These are phyloP conservation scores for Gleditsia sinensis DNA, from an alignment of 306 rosid genomes.

Conservation along the genomic window DNA sequence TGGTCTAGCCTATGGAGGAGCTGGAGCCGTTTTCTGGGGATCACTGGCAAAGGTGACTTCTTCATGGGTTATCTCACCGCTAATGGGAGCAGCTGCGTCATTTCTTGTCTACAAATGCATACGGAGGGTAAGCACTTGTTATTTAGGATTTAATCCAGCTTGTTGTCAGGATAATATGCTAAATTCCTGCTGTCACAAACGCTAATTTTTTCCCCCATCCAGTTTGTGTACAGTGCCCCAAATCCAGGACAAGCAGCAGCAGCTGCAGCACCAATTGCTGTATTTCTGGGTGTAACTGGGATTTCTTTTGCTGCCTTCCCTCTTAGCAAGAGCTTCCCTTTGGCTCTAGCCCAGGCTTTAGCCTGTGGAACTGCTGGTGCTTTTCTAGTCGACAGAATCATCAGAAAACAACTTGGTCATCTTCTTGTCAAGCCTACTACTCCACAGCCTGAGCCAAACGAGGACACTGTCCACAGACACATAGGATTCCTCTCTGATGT, in stretches of 20 bases:
- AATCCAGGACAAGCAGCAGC: constrained; percentile 99
- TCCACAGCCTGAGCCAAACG: constrained; percentile 44
- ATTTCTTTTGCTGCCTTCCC: constrained; percentile 84
- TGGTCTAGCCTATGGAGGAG: constrained; percentile 84
- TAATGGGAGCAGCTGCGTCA: constrained; percentile 86
- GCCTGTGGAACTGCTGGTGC: constrained; percentile 76
- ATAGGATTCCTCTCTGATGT: constrained; percentile 79
- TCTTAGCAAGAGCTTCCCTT: constrained; percentile 59
- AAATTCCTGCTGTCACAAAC: constrained; percentile 27
- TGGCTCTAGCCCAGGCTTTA: constrained; percentile 69
- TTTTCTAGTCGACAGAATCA: constrained; percentile 62
- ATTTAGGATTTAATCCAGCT: background rate
- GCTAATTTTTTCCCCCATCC: constrained; percentile 29
- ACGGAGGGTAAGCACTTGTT: constrained; percentile 71
- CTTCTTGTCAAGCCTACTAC: constrained; percentile 62
- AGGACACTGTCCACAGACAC: constrained; percentile 45
- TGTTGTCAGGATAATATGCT: background rate
- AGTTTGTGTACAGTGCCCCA: constrained; percentile 94
- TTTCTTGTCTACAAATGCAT: constrained; percentile 95
- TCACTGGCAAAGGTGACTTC: constrained; percentile 89
- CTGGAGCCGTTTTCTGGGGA: constrained; percentile 95
- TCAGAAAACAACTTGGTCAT: constrained; percentile 86
- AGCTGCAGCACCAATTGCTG: constrained; percentile 91
- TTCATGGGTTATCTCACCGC: constrained; percentile 91
- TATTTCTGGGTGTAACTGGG: constrained; percentile 70